These are phyloP conservation scores for Hypericum androsaemum DNA, from an alignment of 345 rosid genomes.

Conservation along the genomic window DNA sequence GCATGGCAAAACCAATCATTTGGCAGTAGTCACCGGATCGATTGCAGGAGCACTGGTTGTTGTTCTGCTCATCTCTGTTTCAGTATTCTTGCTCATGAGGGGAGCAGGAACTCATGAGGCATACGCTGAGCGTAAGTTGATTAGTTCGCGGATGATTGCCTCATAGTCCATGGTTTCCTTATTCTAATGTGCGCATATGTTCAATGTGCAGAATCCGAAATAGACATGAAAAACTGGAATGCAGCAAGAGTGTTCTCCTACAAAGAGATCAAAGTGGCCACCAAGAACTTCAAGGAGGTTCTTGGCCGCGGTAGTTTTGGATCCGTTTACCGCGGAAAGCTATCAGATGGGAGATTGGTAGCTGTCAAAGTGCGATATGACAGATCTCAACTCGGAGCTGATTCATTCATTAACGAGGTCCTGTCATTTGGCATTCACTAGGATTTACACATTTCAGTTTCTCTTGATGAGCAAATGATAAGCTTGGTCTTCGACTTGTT, in stretches of 20 bases:
- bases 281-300: conserved; percentile 67
- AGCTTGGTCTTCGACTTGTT: conserved; percentile 2
- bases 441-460: neutral
- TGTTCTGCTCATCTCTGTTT: conserved; percentile 28
- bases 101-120: conserved; percentile 34
- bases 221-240: conserved; percentile 74
- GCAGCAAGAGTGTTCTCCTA: conserved; percentile 64
- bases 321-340: conserved; percentile 76
- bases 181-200: conserved; percentile 8
- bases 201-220: conserved; percentile 32
- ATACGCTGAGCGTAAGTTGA: conserved; percentile 37
- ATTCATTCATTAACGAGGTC: conserved; percentile 90
- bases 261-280: conserved; percentile 74
- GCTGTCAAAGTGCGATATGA: conserved; percentile 89
- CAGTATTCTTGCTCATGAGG: conserved; percentile 29
- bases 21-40: conserved; percentile 46
- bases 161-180: conserved; percentile 2
- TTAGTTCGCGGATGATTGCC: conserved; percentile 4
- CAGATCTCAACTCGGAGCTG: conserved; percentile 78
- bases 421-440: conserved; percentile 7
- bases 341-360: conserved; percentile 61
- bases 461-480: neutral
- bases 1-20: conserved; percentile 25
- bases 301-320: conserved; percentile 91
- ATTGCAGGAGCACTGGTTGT: conserved; percentile 49